Conservation (phyloP, 352 stramenopile genomes). For the Phytophthora kernoviae region DNA sequence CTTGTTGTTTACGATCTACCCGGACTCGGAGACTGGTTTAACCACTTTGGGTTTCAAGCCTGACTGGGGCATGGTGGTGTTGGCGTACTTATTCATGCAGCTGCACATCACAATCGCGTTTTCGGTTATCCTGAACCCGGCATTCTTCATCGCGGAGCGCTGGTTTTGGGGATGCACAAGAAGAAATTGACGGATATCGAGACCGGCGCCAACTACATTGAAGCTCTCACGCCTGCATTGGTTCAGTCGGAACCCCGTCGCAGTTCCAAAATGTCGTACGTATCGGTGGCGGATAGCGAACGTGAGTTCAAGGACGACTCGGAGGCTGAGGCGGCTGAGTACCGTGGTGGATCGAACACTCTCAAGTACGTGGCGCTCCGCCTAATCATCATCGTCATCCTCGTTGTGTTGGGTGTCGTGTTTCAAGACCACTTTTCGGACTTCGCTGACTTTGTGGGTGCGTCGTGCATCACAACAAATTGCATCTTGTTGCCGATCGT, state of each 20-base stretch:
- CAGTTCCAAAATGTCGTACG: constrained; percentile 45
- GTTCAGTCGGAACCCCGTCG: constrained; percentile 24
- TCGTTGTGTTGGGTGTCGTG: constrained; percentile 38
- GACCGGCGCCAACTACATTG: constrained; percentile 18
- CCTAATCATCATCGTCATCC: constrained; percentile 41
- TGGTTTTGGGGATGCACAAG: constrained; percentile 38
- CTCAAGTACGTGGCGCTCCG: constrained; percentile 46
- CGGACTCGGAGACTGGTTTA: constrained; percentile 20
- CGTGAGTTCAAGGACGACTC: constrained; percentile 23
- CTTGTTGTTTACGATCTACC: constrained; percentile 44
- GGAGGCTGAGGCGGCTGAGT: constrained; percentile 35
- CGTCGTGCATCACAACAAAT: constrained; percentile 39
- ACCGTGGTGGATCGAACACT: constrained; percentile 38
- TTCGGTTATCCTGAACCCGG: constrained; percentile 30
- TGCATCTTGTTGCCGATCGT: constrained; percentile 45
- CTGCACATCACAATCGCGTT: constrained; percentile 47
- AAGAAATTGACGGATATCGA: constrained; percentile 15
- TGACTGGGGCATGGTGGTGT: constrained; percentile 29
- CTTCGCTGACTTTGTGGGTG: constrained; percentile 42
- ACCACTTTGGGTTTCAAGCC: constrained; percentile 39
- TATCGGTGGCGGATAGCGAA: constrained; percentile 41
- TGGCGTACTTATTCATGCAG: constrained; percentile 51
- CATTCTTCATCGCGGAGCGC: constrained; percentile 34
- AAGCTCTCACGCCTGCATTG: constrained; percentile 19
- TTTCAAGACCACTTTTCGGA: constrained; percentile 45